Evolutionary conservation across 2,329 filamentous ascomycete genomes (phyloP), one percentile per base, ranked within the genome.

Genomic region (Paraphaeosphaeria sporulosa): DNA sequence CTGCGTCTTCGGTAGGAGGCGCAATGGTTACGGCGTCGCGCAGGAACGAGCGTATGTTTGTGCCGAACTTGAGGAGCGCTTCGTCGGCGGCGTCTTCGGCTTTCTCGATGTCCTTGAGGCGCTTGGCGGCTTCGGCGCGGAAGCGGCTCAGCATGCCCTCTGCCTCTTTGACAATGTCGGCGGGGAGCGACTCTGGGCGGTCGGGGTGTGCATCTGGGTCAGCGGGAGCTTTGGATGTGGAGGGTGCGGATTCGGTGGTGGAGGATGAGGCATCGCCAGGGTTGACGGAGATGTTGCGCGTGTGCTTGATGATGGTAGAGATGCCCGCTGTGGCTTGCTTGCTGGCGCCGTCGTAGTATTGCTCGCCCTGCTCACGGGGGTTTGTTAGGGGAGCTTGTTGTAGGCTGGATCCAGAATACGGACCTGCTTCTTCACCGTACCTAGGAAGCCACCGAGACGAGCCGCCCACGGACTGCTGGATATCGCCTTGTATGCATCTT

Each of bases 1-100:
- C 77, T 50, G 80, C 81, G 30, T 73, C 73, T 0, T 81, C 77
- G 19, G 79, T 82, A 0, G 92, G 93, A 0, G 94, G 91, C 17
- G 92, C 89, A 69, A 99, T 92, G 55, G 87, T 93, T 58, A 99
- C 91, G 53, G 95, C 95, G 67, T 99, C 94, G 55, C 90, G 88
- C 63, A 99, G 83, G 80, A 96, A 98, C 78, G 94, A 91, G 40
- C 92, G 87, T 51, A 99, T 88, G 70, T 95, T 97, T 60, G 89
- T 88, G 23, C 95, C 95, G 71, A 98, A 97, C 66, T 92, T 92
- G 67, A 98, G 82, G 10, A 99, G 86, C 0, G 95, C 95, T 78
- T 98, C 95, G 76, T 99, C 95, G 8, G 95, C 95, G 4, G 94
- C 94, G 74, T 98, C 94, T 79, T 99, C 95, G 13, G 94, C 95